Base-by-base conservation (phyloP, 768 basidiomycete genomes). In the Pleurotus cornucopiae region DNA sequence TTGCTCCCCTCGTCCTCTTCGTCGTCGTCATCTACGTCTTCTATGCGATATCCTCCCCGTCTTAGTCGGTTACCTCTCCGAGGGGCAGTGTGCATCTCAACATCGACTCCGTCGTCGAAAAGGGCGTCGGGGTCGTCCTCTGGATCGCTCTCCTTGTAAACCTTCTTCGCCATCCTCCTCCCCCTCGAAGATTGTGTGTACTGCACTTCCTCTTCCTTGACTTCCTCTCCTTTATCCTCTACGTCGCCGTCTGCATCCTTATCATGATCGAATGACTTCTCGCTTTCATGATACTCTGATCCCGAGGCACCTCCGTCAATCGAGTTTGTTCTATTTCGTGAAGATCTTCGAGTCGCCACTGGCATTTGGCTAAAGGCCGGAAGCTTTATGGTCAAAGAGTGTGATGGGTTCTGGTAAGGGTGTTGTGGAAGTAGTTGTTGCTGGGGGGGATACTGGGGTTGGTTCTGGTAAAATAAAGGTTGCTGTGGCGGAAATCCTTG, bases 211-310 rank as follows among this genome's bases (percentile, higher is more conserved):
- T 55, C 52, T 3, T 63, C 63, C 49, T 49, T 52, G n/a, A 48
- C 53, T 37, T 66, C 62, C 34, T 76, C 73, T 6, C 70, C 67
- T 9, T 55, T 58, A 13, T 63, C 63, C 25, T 65, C 60, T 13
- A 55, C 59, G 14, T 63, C 63, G 21, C 65, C 60, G 13, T 63
- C 63, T n/a, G 61, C 63, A 47, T 59, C 59, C 6, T 65, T 67
- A 45, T 66, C 68, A 52, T 63, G 62, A 44, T 73, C 68, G 54
- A 72, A 67, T 2, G 75, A 77, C 60, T 74, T 75, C 49, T 79
- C 79, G 54, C 77, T 78, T 55, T 70, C 75, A 55, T 76, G 71
- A 62, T 81, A 82, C 63, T 79, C 78, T 3, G 79, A 80, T 16
- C 77, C 78, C 47, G 77, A 79, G 16, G 71, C 67, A 0, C 67